Evolutionary conservation across 2,329 filamentous ascomycete genomes (phyloP).

Genomic region (Colletotrichum graminicola): DNA sequence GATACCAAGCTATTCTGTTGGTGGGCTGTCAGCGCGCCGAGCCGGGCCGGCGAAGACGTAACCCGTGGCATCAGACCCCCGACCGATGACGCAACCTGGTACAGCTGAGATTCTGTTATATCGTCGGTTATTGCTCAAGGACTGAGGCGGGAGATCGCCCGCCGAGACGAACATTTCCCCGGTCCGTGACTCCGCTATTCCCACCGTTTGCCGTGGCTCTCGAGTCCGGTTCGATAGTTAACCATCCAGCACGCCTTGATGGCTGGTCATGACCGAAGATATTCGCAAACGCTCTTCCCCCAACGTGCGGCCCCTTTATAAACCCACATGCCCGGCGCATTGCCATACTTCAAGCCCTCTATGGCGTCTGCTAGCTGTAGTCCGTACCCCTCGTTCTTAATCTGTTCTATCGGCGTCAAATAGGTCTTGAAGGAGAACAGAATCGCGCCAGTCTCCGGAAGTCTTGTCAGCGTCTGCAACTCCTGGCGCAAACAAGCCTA

Average conservation of each 20-base stretch:
- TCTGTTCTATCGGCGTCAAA: conserved; percentile 60
- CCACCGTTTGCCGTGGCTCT: conserved; percentile 8
- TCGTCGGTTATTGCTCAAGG: conserved; percentile 13
- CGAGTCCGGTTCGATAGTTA: not conserved
- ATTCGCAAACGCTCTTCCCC: conserved; percentile 61
- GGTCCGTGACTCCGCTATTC: conserved; percentile 8
- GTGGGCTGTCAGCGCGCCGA: not conserved
- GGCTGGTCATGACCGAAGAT: conserved; percentile 52
- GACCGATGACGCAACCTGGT: not conserved
- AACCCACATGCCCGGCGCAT: conserved; percentile 65
- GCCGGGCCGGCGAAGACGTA: not conserved
- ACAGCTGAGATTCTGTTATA: not conserved
- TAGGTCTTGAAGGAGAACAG: conserved; percentile 70
- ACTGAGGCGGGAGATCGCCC: conserved; percentile 32
- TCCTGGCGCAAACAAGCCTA: conserved; percentile 59
- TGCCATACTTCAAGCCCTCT: conserved; percentile 63
- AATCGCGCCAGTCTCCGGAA: conserved; percentile 60
- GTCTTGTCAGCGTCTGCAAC: conserved; percentile 63
- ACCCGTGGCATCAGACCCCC: not conserved
- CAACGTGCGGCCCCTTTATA: conserved; percentile 65
- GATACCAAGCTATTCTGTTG: not conserved
- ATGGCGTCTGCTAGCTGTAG: conserved; percentile 63
- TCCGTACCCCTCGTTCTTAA: conserved; percentile 63
- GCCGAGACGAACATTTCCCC: conserved; percentile 10
- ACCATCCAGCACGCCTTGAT: not conserved